Conservation (phyloP, 2,329 filamentous ascomycete species). For the Stagonosporopsis tanaceti region DNA sequence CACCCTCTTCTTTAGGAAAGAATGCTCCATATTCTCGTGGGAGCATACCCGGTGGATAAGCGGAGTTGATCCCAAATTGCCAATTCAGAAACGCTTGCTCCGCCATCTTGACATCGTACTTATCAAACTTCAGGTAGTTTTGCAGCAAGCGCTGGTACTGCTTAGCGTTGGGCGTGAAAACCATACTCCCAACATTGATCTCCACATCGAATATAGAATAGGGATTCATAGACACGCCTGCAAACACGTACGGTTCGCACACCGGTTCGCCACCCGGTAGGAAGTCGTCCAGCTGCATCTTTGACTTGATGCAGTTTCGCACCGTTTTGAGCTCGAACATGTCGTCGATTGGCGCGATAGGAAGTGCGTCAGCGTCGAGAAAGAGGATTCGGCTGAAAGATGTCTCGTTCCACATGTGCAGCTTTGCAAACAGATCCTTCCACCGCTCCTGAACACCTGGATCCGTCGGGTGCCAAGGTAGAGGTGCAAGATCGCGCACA, state of each 20-base stretch:
- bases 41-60: slow-evolving; percentile 37
- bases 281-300: slow-evolving; percentile 38
- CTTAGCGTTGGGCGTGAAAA: slow-evolving; percentile 38
- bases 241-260: slow-evolving; percentile 43
- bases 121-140: slow-evolving; percentile 43
- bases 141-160: slow-evolving; percentile 44
- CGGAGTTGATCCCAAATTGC: slow-evolving; percentile 39
- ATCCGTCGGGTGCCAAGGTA: slow-evolving; percentile 40
- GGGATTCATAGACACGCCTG: slow-evolving; percentile 25
- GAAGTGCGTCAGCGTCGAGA: slow-evolving; percentile 47
- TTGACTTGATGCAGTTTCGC: slow-evolving; percentile 31
- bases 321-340: slow-evolving; percentile 38
- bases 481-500: slow-evolving; percentile 41
- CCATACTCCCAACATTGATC: slow-evolving; percentile 43
- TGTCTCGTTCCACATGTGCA: slow-evolving; percentile 48
- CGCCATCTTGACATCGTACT: slow-evolving; percentile 41
- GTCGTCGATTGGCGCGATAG: slow-evolving; percentile 38
- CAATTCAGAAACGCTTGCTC: slow-evolving; percentile 48
- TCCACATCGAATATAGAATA: slow-evolving; percentile 28
- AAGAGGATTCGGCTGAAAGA: slow-evolving; percentile 43
- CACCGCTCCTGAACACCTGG: slow-evolving; percentile 35
- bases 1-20: slow-evolving; percentile 35
- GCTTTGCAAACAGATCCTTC: slow-evolving; percentile 48
- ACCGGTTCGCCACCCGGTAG: slow-evolving; percentile 29
- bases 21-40: slow-evolving; percentile 41